Evolutionary conservation across 345 rosid species (phyloP).

Genomic region (Combretum micranthum): DNA sequence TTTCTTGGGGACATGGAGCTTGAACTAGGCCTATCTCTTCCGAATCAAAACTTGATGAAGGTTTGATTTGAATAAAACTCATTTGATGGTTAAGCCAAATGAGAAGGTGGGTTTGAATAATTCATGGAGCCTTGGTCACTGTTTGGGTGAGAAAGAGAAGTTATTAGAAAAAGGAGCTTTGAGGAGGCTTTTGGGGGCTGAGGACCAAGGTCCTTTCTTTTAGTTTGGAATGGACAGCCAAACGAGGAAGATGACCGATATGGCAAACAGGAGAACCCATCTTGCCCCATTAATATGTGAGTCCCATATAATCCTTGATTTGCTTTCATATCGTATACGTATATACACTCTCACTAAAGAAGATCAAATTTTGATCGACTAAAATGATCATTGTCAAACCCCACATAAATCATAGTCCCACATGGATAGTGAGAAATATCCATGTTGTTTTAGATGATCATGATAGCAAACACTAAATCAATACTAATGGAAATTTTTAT

Average conservation of each 20-base stretch:
- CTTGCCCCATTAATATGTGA: conserved; percentile 12
- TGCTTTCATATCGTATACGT: background rate
- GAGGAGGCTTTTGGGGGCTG: conserved; percentile 19
- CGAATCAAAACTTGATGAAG: conserved; percentile 10
- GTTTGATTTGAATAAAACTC: conserved; percentile 16
- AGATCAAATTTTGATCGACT: too few species aligned
- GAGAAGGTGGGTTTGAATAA: background rate
- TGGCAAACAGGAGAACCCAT: conserved; percentile 14
- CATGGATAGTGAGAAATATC: too few species aligned
- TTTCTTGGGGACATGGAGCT: conserved; percentile 33
- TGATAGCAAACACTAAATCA: too few species aligned
- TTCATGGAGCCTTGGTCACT: too few species aligned
- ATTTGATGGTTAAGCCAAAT: conserved; percentile 2
- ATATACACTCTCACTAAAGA: too few species aligned
- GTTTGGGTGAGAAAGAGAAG: too few species aligned
- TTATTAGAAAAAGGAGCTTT: conserved; percentile 20
- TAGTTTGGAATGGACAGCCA: conserved; percentile 44
- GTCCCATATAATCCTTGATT: background rate
- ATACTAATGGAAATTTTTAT: too few species aligned
- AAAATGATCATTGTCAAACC: too few species aligned
- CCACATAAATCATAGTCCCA: too few species aligned
- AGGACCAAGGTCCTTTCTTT: conserved; percentile 5
- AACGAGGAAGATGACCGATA: conserved; percentile 41
- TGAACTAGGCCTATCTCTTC: conserved; percentile 40
- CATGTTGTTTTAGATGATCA: too few species aligned